Base-by-base conservation (phyloP, 805 yeast species). In the Grigorovia jiainica region DNA sequence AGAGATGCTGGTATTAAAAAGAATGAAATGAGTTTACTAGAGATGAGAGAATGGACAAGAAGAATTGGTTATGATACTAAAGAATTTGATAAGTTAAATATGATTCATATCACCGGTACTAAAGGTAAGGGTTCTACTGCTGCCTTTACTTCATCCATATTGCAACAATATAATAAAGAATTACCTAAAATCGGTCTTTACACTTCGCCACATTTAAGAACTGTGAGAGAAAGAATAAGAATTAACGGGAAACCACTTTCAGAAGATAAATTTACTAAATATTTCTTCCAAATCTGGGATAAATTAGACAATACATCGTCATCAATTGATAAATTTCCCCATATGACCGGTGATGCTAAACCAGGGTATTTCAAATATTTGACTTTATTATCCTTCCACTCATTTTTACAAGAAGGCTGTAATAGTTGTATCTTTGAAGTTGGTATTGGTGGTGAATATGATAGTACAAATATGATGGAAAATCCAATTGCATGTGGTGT, bases 41-140 rank as follows among this genome's bases (percentile, higher is more conserved):
- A 92, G 59, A 92, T 92, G 83, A 61, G 72, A 24, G 92, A 83
- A 55, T 84, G 87, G 87, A 67, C 78, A 4, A 66, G 83, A 41
- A 66, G 90, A 46, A 70, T 78, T 9, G 94, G 90, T 0, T 81
- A 82, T 52, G 52, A 63, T 25, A 78, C 84, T 1, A 51, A 65
- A 3, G 95, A 84, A 47, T 78, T 86, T 57, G 76, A 89, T 63
- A 71, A 63, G 46, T 61, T 92, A 52, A 89, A 89, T 52, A 72
- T 87, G 2, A 73, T 92, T 34, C 99, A 92, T 57, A 82, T 94
- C 30, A 89, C 99, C 0, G 99, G 99, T 17, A 92, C 99, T 1
- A 92, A 92, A 60, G 99, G 99, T 11, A 92, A 92, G 65, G 99
- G 99, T 1, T 87, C 97, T 0, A 90, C 97, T 0, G 90, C 97